Base-by-base conservation (phyloP, 2,329 filamentous ascomycete species). In the Paradendryphiella salina region DNA sequence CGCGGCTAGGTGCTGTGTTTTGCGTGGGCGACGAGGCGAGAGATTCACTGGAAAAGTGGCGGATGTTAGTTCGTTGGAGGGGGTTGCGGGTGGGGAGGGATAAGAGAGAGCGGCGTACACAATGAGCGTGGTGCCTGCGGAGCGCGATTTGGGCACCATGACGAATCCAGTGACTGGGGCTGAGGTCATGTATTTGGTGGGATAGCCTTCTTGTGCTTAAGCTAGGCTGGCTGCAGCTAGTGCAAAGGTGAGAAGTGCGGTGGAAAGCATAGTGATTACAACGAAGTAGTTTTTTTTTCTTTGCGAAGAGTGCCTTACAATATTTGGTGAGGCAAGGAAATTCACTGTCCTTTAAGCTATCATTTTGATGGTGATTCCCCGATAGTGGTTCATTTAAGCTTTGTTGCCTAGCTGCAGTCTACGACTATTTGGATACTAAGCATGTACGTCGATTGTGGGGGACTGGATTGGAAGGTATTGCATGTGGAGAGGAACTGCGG, bases 121-220 rank as follows among this genome's bases (percentile, higher is more conserved):
- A 5, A 69, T 65, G 7, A 65, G 47, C 1, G 60, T 62, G 35
- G 49, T 54, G 5, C 63, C 64, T 26, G 42, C 52, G 1, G 57
- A 60, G 9, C 56, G 46, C 1, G 55, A 34, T 28, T 67, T 69
- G 2, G 67, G 66, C 5, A 67, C 64, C 2, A 70, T 55, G 18
- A 66, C 64, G 36, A 57, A 68, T 46, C 63, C 67, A 5, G 55
- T 42, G 47, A 70, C 65, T 40, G 66, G 64, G 33, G 59, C 57
- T 1, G 65, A 69, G 3, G 63, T 65, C 17, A 70, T 63, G 54
- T 66, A 69, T 21, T 69, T 65, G 17, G 50, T 59, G 31, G 65
- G 65, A 39, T 69, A 68, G 21, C 64, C 66, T 18, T 50, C 57
- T 8, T 65, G 64, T 26, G 42, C 50, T 42, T 67, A 62, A 17